Percentiles rank a stretch among this genome's conserved stretches.
These are phyloP conservation scores for Didymellaceae sp. DNA, from an alignment of 2,329 filamentous ascomycete species.

Conservation along the genomic window DNA sequence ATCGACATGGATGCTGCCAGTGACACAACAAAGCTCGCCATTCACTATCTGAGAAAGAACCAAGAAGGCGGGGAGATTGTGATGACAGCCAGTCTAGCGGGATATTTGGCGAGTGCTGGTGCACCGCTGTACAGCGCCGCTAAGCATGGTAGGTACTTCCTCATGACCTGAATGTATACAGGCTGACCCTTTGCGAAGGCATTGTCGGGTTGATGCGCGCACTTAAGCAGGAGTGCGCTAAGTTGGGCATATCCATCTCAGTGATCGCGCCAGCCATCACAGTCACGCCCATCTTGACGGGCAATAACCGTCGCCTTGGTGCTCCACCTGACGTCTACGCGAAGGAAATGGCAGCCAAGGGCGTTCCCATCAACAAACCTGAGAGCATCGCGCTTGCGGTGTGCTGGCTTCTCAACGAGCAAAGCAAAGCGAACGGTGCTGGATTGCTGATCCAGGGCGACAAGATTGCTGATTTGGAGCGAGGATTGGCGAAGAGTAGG, in stretches of 20 bases:
- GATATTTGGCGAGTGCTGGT: constrained; percentile 57
- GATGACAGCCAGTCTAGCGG: constrained; percentile 57
- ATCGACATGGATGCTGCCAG: constrained; percentile 57
- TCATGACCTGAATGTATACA: too few relatives aligned
- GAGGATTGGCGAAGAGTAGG: constrained; percentile 54
- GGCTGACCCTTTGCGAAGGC: constrained; percentile 25
- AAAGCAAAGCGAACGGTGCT: constrained; percentile 53
- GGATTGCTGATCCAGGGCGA: constrained; percentile 56
- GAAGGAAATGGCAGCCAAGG: constrained; percentile 51
- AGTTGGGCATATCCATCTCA: constrained; percentile 53
- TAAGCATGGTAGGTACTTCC: constrained; percentile 52
- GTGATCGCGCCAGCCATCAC: constrained; percentile 59
- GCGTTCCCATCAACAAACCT: constrained; percentile 57
- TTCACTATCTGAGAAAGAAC: constrained; percentile 55
- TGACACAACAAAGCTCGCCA: constrained; percentile 57
- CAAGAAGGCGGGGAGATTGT: constrained; percentile 53
- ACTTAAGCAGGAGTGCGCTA: constrained; percentile 57
- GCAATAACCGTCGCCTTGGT: constrained; percentile 40
- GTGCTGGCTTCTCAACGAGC: constrained; percentile 54
- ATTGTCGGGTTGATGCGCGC: constrained; percentile 59
- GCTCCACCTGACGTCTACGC: constrained; percentile 50
- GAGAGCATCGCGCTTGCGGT: constrained; percentile 55
- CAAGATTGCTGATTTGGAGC: constrained; percentile 53
- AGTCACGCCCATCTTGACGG: constrained; percentile 53
- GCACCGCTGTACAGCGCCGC: constrained; percentile 58